phyloP scores from a whole-genome alignment of 768 basidiomycete species.

The Pleurotus salmoneostramineus region DNA sequence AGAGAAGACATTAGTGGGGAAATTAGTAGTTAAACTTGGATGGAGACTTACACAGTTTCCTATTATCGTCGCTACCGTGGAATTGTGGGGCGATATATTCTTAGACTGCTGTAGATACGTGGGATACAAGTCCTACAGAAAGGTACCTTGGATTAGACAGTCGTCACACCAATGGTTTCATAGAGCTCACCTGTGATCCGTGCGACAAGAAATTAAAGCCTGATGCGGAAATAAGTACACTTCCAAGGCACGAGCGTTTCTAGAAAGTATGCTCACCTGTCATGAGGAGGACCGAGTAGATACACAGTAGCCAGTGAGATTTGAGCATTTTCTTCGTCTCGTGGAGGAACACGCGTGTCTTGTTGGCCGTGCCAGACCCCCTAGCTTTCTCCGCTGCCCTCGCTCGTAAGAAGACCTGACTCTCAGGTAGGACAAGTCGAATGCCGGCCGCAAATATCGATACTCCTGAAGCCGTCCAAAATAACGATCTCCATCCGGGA shows the following conservation, averaged over 20 bases:
- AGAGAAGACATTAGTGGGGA: not conserved
- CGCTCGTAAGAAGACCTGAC: constrained; percentile 64
- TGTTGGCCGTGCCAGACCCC: constrained; percentile 51
- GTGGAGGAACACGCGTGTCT: constrained; percentile 67
- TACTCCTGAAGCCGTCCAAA: constrained; percentile 77
- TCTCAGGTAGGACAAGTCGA: constrained; percentile 73
- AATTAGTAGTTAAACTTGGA: not conserved
- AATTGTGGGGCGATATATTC: constrained; percentile 47
- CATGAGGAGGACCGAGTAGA: constrained; percentile 85
- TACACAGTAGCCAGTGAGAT: constrained; percentile 76
- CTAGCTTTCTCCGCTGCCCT: constrained; percentile 51
- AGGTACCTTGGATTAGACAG: not conserved
- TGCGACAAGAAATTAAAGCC: constrained; percentile 79
- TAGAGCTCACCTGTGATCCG: constrained; percentile 49
- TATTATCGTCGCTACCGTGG: constrained; percentile 79
- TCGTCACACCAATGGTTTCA: too few relatives aligned
- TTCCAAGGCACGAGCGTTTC: not conserved
- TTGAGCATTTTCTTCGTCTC: constrained; percentile 78
- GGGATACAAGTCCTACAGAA: constrained; percentile 66
- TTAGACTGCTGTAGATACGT: constrained; percentile 68
- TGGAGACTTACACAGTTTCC: constrained; percentile 52
- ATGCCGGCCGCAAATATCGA: constrained; percentile 65
- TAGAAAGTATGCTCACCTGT: constrained; percentile 33
- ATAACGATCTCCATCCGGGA: constrained; percentile 68
- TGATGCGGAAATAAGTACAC: constrained; percentile 14